Conservation (phyloP, 371 early-diverging fungal species). For the Thermomucor indicae-seudaticae region DNA sequence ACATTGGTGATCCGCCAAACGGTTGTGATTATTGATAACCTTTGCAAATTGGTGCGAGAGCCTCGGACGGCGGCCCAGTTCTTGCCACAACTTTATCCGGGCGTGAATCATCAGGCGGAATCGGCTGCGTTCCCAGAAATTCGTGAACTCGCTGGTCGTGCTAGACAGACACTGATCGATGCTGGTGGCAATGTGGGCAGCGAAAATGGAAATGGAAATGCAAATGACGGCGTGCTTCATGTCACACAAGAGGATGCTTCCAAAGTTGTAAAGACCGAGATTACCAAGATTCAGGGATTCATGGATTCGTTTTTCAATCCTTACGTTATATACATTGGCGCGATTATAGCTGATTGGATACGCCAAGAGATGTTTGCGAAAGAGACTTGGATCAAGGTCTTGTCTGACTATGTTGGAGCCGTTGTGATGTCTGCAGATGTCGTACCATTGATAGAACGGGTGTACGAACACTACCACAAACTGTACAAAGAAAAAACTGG, state of each 20-base stretch:
- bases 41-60: constrained; percentile 61
- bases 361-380: constrained; percentile 49
- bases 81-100: constrained; percentile 66
- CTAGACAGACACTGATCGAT: constrained; percentile 52
- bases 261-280: constrained; percentile 36
- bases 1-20: constrained; percentile 55
- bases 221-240: constrained; percentile 25
- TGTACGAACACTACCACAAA: constrained; percentile 36
- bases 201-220: constrained; percentile 20
- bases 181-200: constrained; percentile 51
- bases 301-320: constrained; percentile 50
- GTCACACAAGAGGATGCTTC: constrained; percentile 37
- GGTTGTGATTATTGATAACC: constrained; percentile 56
- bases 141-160: constrained; percentile 54
- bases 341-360: constrained; percentile 46
- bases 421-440: constrained; percentile 44
- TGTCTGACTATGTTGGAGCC: constrained; percentile 35
- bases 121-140: constrained; percentile 60
- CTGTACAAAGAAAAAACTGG: constrained; percentile 42
- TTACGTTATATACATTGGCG: constrained; percentile 41
- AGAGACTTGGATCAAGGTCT: constrained; percentile 44
- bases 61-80: constrained; percentile 61
- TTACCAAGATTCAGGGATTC: constrained; percentile 48
- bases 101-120: constrained; percentile 59
- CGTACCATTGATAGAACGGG: constrained; percentile 22